These are phyloP conservation scores for Aspergillus mulundensis DNA, from an alignment of 495 filamentous ascomycete genomes.

Conservation along the genomic window DNA sequence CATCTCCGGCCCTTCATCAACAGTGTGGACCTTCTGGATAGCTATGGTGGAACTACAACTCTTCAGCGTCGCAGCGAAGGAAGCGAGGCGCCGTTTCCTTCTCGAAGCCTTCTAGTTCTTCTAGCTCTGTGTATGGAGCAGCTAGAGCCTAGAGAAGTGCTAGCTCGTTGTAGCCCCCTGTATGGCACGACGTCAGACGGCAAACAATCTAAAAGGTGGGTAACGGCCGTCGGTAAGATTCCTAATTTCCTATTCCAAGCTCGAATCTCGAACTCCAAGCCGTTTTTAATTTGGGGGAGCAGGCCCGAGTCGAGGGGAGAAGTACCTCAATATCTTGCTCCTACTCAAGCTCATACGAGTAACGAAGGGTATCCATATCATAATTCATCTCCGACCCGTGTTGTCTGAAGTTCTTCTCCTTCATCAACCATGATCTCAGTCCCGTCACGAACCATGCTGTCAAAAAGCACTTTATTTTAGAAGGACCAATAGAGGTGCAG, in stretches of 20 bases:
- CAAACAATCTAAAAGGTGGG: background rate
- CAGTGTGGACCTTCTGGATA: background rate
- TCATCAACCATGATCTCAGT: background rate
- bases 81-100: background rate
- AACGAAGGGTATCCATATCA: background rate
- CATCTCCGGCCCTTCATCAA: background rate
- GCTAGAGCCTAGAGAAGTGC: background rate
- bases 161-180: background rate
- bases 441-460: background rate
- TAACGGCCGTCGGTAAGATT: background rate
- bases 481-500: background rate
- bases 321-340: background rate
- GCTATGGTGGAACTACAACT: background rate
- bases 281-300: background rate
- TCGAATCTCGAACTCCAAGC: background rate
- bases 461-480: background rate
- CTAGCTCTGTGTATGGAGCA: background rate
- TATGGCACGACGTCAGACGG: background rate
- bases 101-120: conserved; percentile 4
- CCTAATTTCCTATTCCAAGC: background rate
- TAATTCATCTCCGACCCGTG: background rate
- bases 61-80: too few species aligned
- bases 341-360: background rate
- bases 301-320: background rate
- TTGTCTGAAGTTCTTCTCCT: background rate